A percentile compares a stretch with the other conserved stretches of the same genome.
Evolutionary conservation across 2,329 filamentous ascomycete species (phyloP).

Genomic region (Periconia macrospinosa): DNA sequence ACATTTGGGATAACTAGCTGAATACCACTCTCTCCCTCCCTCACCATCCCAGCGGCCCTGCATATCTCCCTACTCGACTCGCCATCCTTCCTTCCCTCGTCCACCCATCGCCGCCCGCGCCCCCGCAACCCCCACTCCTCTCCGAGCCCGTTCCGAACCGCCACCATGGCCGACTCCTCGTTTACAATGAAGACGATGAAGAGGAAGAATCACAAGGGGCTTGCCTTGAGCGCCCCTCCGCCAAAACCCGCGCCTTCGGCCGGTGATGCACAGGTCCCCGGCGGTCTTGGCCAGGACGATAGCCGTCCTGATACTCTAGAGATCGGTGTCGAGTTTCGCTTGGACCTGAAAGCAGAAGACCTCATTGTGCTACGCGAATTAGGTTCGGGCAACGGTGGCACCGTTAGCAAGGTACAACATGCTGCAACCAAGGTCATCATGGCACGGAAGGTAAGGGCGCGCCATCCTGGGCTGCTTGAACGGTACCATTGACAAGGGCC

Average conservation of each 20-base stretch:
- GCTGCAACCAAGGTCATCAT: slow-evolving; percentile 92
- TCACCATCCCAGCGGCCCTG: not conserved
- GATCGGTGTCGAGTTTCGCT: slow-evolving; percentile 95
- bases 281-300: slow-evolving; percentile 61
- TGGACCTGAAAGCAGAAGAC: slow-evolving; percentile 90
- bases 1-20: not conserved
- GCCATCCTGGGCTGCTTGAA: not conserved
- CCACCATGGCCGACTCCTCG: slow-evolving; percentile 57
- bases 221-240: slow-evolving; percentile 79
- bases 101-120: slow-evolving; percentile 2
- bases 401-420: slow-evolving; percentile 97
- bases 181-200: slow-evolving; percentile 82
- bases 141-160: slow-evolving; percentile 19
- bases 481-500: slow-evolving; percentile 10
- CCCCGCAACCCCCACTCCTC: slow-evolving; percentile 4
- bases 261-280: slow-evolving; percentile 65
- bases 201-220: slow-evolving; percentile 97
- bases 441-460: slow-evolving; percentile 81
- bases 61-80: not conserved
- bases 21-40: not conserved
- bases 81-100: slow-evolving; percentile 1
- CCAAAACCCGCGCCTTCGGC: slow-evolving; percentile 73
- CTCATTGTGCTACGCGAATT: slow-evolving; percentile 91
- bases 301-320: slow-evolving; percentile 75
- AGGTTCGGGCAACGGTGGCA: slow-evolving; percentile 93